Evolutionary conservation across 306 rosid species (phyloP).

Genomic region (Quercus bicolor): DNA sequence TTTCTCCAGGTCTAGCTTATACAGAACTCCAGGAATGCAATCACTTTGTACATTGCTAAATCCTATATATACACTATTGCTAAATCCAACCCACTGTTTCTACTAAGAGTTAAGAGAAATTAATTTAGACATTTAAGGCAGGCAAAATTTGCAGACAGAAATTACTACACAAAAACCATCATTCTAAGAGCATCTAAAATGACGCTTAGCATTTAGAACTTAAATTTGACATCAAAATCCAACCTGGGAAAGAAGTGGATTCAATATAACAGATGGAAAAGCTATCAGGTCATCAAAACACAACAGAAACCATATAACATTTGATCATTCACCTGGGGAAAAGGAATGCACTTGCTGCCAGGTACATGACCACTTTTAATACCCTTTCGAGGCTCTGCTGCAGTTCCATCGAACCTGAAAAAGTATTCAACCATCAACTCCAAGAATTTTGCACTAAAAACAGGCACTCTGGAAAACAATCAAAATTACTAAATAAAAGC

Average conservation of each 20-base stretch:
- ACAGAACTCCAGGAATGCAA: too few species aligned
- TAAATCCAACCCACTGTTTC: not conserved
- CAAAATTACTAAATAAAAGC: not conserved
- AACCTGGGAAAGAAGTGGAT: not conserved
- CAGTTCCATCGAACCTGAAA: conserved; percentile 77
- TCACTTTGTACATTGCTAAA: too few species aligned
- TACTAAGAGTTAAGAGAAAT: not conserved
- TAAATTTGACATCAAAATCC: not conserved
- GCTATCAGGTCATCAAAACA: not conserved
- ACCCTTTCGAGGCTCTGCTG: conserved; percentile 82
- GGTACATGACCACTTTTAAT: conserved; percentile 92
- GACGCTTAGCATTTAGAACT: not conserved
- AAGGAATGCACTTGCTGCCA: conserved; percentile 86
- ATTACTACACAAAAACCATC: not conserved
- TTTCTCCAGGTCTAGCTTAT: too few species aligned
- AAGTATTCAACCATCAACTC: conserved; percentile 26
- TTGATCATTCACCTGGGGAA: conserved; percentile 50
- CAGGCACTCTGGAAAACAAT: not conserved
- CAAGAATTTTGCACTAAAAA: conserved; percentile 2
- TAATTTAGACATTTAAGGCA: not conserved
- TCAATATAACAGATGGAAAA: not conserved
- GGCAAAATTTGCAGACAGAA: not conserved
- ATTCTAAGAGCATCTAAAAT: not conserved
- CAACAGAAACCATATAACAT: not conserved
- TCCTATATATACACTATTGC: too few species aligned